Evolutionary conservation across 257 asterid species (phyloP), one percentile per base, ranked within the genome.

Genomic region (Solanum sitiens): DNA sequence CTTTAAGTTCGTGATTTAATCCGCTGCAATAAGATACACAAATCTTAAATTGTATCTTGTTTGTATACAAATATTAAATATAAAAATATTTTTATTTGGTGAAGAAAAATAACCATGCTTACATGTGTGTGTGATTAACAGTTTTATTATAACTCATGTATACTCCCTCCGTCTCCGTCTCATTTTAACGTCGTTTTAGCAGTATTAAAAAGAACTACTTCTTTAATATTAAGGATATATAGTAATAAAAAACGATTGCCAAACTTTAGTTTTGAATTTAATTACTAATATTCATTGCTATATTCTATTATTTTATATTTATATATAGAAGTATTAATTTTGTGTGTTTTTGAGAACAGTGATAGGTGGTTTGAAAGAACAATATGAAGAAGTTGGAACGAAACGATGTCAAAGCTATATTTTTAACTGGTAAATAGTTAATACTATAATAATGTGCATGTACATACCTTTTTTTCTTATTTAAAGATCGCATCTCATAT

Each of bases 371-470:
- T 87, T 94, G 67, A 92, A 91, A 87, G 91, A 85, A 85, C 86
- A 80, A 76, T 61, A 89, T 65, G 93, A 92, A 86, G 91, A 90
- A 84, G 92, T 92, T 91, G 42, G 71, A 45, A 21, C 88, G 93
- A 85, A 91, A 90, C 65, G 95, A 93, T 88, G 95, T 93, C 53
- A 94, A 91, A 88, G 94, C 94, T 4, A 84, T 93, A 83, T 95
- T 92, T 47, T 75, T 94, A 35, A 90, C 89, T 83, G 95, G 95
- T 92, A 87, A 87, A 11, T 65, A 1, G 23, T 23, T 21, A 61
- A 21, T 61, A 21, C 70, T 61, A 61, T 8, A 61, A 21, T 56
- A 56, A 7, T 18, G 65, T 56, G n/a, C n/a, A 56, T 7, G 11
- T 18, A 50, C 5, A 50, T 50, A 50, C 65, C 9, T 56, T 56